Percentiles rank a stretch among this genome's conserved stretches.
Conservation (phyloP, 192 early-diverging fungal genomes). For the Backusella parvicylindrica region DNA sequence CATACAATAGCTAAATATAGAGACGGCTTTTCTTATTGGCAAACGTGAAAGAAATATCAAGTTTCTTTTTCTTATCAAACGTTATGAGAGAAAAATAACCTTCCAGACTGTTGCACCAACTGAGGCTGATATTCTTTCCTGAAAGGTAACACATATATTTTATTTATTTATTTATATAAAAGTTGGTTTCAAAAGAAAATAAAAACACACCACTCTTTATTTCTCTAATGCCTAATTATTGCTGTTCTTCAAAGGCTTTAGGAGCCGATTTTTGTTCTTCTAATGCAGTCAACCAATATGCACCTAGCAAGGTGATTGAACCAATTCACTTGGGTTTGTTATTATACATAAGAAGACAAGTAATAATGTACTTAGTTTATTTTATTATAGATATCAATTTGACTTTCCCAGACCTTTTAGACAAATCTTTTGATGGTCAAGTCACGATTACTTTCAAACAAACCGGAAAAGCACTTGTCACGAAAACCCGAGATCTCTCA, state of each 20-base stretch:
- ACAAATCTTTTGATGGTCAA: conserved; percentile 15
- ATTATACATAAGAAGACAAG: not conserved
- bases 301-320: conserved; percentile 35
- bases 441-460: conserved; percentile 22
- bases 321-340: conserved; percentile 29
- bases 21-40: too few relatives aligned
- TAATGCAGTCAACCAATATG: conserved; percentile 27
- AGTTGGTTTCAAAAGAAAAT: not conserved
- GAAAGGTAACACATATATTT: not conserved
- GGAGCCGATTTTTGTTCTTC: conserved; percentile 21
- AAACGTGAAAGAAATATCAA: too few relatives aligned
- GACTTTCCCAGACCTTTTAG: conserved; percentile 12
- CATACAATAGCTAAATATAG: too few relatives aligned
- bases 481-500: not conserved
- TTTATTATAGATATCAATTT: conserved; percentile 28
- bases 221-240: conserved; percentile 17
- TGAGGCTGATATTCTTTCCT: not conserved
- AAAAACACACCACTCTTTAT: not conserved
- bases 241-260: conserved; percentile 9
- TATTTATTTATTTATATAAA: not conserved
- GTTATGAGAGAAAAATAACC: not conserved
- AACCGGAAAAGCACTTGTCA: not conserved
- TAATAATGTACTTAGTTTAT: not conserved
- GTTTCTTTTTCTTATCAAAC: not conserved
- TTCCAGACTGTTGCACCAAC: not conserved